Percentiles rank a stretch among this genome's conserved stretches.
phyloP scores from a whole-genome alignment of 495 filamentous ascomycete species.

The Trypethelium eluteriae region DNA sequence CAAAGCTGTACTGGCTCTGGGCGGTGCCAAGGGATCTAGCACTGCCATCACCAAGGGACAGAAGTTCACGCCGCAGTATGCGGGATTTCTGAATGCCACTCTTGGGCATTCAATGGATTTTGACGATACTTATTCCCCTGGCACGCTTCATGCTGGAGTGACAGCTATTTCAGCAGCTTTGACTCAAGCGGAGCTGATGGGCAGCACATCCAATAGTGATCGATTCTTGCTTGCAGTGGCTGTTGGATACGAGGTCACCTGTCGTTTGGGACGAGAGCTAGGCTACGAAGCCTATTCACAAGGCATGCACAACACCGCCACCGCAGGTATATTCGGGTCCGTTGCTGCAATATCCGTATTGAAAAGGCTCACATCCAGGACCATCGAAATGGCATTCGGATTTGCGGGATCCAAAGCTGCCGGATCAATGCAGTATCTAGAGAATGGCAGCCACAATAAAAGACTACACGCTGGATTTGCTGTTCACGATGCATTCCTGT shows the following conservation, averaged over 20 bases:
- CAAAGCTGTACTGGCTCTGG: slow-evolving; percentile 21
- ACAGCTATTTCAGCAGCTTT: slow-evolving; percentile 25
- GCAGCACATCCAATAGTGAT: slow-evolving; percentile 9
- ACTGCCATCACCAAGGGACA: slow-evolving; percentile 23
- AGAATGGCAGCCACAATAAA: slow-evolving; percentile 30
- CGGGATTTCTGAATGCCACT: slow-evolving; percentile 25
- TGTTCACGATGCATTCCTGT: slow-evolving; percentile 29
- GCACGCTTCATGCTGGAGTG: slow-evolving; percentile 26
- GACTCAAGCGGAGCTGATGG: slow-evolving; percentile 18
- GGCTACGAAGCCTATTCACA: slow-evolving; percentile 26
- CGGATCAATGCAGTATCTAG: slow-evolving; percentile 31
- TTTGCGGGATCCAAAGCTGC: slow-evolving; percentile 28
- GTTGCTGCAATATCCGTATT: slow-evolving; percentile 24
- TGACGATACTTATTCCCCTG: slow-evolving; percentile 26
- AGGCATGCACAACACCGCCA: slow-evolving; percentile 28
- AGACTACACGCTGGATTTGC: slow-evolving; percentile 29
- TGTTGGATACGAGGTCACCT: slow-evolving; percentile 28
- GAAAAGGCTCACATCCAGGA: slow-evolving; percentile 11
- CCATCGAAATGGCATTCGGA: slow-evolving; percentile 25
- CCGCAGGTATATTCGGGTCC: slow-evolving; percentile 27
- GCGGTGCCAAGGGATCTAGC: slow-evolving; percentile 19
- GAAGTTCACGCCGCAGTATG: slow-evolving; percentile 24
- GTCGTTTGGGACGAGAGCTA: slow-evolving; percentile 25
- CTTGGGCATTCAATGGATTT: slow-evolving; percentile 26
- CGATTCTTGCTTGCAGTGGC: slow-evolving; percentile 26